Base-by-base conservation (phyloP, 202 grass and related monocot species). In the Panicum virgatum region DNA sequence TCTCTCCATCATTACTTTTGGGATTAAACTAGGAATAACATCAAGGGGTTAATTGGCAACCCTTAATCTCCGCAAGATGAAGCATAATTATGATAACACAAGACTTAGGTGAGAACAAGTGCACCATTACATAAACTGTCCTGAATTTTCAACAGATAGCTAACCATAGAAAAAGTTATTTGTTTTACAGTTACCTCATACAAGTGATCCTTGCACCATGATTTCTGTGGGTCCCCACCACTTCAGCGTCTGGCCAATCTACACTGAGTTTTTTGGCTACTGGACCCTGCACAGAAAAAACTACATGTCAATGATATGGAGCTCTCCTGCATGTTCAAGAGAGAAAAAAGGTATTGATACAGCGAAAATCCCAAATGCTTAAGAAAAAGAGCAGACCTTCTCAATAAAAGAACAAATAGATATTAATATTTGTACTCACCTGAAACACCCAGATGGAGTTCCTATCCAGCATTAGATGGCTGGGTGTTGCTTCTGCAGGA, bases 141-240 rank as follows among this genome's bases (percentile, higher is more conserved):
- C 29, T 27, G 52, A 23, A 47, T 39, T 64, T 29, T 71, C 25
- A 46, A 45, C 13, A 65, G 1, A 73, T 80, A 9, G 10, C 12
- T 34, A 32, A 83, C 46, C 53, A 73, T 43, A 75, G 32, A 5
- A 66, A 47, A 25, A 14, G 47, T 26, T 66, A 59, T 48, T 72
- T 54, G 2, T 40, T 83, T 75, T 51, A 45, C 0, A n/a, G 54
- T 77, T 63, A 98, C 95, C 95, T 87, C 86, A 91, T 89, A 80
- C 82, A 89, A 69, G 95, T 93, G 68, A 94, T 90, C 79, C 86
- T 91, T 89, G 92, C 88, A 77, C 88, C 69, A 89, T 98, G 95
- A 82, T 47, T 85, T 40, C 12, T 89, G 66, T 88, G 82, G 25
- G 34, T 86, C 84, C 91, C 80, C 64, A 65, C 48, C 20, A 82